Evolutionary conservation across 2,329 filamentous ascomycete species (phyloP), one percentile per base, ranked within the genome.

Genomic region (Aureobasidium sp.): DNA sequence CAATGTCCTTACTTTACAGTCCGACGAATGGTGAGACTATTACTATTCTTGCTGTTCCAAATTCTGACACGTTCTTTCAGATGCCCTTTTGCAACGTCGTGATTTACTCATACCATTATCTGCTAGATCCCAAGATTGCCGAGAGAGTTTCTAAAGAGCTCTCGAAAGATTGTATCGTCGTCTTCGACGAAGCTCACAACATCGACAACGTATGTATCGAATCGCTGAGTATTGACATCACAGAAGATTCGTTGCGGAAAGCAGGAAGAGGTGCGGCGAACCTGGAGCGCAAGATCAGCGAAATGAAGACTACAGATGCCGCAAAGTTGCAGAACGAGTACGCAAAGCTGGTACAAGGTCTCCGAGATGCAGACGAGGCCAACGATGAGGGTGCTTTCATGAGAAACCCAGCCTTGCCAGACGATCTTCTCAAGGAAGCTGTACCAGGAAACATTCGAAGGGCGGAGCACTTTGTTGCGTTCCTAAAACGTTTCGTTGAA

Each of bases 151-250:
- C 93, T 0, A 90, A 86, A 68, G 93, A 98, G 64, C 80, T 98
- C 10, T 96, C 93, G 0, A 96, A 96, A 62, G 94, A 98, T 68
- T 96, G 90, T 68, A 98, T 98, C 49, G 88, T 98, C 17, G 93
- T 98, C 3, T 98, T 98, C 60, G 93, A 98, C 64, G 93, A 98
- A 70, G 93, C 93, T 12, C 93, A 98, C 73, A 98, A 98, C 65
- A 98, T 98, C 62, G 93, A 98, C 77, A 98, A 98, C 66, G 93
- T 98, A 55, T 98, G 94, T 68, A 98, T 98, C 60, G 93, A 98
- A 66, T 91, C 93, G 2, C 74, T 97, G 11, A 98, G 93, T 65
- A 97, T 95, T 37, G 93, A 98, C 63, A 81, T 98, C 54, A 97
- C 91, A 0, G 90, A 98, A 66, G 93, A 97, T 61, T 96, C 91